Evolutionary conservation across 495 filamentous ascomycete genomes (phyloP), one percentile per base, ranked within the genome.

Genomic region (Tetracladium setigerum): DNA sequence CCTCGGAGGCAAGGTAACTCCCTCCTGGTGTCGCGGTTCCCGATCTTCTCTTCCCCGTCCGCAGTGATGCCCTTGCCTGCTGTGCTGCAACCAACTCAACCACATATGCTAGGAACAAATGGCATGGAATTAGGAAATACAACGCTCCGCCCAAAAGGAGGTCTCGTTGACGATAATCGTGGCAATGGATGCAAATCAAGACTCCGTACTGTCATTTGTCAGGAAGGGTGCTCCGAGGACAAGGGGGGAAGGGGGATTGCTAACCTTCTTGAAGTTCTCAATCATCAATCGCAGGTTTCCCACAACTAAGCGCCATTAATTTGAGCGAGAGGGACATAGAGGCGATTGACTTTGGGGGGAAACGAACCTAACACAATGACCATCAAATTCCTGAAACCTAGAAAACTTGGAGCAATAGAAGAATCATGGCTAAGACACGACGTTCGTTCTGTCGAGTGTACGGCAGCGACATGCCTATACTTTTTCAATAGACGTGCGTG

Each of bases 301-400:
- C 37, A 89, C 90, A 56, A 96, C 88, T 59, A 41, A 35, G 16
- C 16, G 8, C 31, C n/a, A 11, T 16, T 27, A 11, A 36, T 15
- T 22, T 47, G n/a, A 41, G 33, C 17, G 16, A 5, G 22, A 27
- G 3, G 22, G 22, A 14, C 1, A 24, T 10, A 16, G 31, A 24
- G n/a, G 12, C 17, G n/a, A n/a, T n/a, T n/a, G n/a, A n/a, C n/a
- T n/a, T n/a, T n/a, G n/a, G n/a, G 30, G 44, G 12, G 17, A 36
- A 15, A 57, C 70, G 34, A 76, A 92, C 89, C 80, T 43, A 96
- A 66, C 32, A 95, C 87, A 51, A 97, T 81, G 11, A 95, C 87
- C 91, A 96, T 96, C 39, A 98, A 71, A 55, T 98, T 98, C 30
- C 90, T 73, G 57, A 98, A 97, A 0, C 92, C 92, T 35, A 95